phyloP scores from a whole-genome alignment of 176 grass and related monocot genomes.

The Eleusine indica region DNA sequence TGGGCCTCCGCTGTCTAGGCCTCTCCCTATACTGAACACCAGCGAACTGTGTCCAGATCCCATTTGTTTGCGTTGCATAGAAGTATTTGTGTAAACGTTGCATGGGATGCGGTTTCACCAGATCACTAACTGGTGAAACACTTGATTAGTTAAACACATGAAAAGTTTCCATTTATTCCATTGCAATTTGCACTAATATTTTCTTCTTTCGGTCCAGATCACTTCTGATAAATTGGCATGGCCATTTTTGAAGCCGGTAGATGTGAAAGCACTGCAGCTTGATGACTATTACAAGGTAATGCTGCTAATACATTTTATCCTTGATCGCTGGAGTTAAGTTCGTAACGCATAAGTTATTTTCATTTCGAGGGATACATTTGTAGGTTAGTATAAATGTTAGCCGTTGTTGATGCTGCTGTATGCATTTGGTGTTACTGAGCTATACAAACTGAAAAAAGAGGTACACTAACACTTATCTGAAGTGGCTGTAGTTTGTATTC shows the following conservation, averaged over 20 bases:
- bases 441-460: background rate
- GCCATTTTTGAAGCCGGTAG: slow-evolving; percentile 84
- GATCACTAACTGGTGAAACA: background rate
- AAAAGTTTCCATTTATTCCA: slow-evolving; percentile 2
- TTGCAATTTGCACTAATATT: slow-evolving; percentile 32
- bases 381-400: slow-evolving; percentile 16
- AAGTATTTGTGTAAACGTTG: background rate
- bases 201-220: slow-evolving; percentile 56
- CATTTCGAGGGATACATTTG: slow-evolving; percentile 10
- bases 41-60: background rate
- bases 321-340: background rate
- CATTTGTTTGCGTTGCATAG: background rate
- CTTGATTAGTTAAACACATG: slow-evolving; percentile 7
- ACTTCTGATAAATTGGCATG: slow-evolving; percentile 61
- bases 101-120: background rate
- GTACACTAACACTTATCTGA: background rate
- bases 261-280: slow-evolving; percentile 67
- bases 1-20: background rate
- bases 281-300: slow-evolving; percentile 85
- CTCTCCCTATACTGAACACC: background rate
- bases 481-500: background rate
- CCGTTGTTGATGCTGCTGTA: slow-evolving; percentile 1
- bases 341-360: background rate
- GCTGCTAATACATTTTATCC: slow-evolving; percentile 18
- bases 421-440: slow-evolving; percentile 11